phyloP scores from a whole-genome alignment of 108 stramenopile species.

The Nitzschia sp. region DNA sequence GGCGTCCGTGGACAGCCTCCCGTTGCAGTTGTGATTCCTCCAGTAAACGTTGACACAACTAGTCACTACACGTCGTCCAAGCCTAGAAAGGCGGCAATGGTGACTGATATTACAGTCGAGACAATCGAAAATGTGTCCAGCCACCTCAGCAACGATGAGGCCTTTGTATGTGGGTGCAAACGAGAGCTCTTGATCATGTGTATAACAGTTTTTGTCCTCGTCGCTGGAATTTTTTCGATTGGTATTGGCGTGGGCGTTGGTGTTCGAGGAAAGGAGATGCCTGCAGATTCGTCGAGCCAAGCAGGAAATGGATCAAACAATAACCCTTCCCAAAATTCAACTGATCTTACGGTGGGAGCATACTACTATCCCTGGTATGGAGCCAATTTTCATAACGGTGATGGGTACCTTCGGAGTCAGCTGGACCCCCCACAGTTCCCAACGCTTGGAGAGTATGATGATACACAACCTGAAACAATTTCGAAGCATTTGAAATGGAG shows the following conservation, averaged over 20 bases:
- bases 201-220: not conserved
- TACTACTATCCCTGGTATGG: slow-evolving; percentile 64
- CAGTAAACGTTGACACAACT: not conserved
- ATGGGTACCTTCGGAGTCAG: slow-evolving; percentile 39
- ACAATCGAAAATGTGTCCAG: not conserved
- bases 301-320: not conserved
- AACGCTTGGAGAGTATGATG: slow-evolving; percentile 50
- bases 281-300: not conserved
- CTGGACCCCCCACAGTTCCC: slow-evolving; percentile 39
- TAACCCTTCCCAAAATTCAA: not conserved
- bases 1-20: not conserved
- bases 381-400: slow-evolving; percentile 40
- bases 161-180: not conserved
- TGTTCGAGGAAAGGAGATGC: not conserved
- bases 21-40: not conserved
- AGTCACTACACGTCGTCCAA: too few species aligned
- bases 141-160: not conserved
- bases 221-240: slow-evolving; percentile 4
- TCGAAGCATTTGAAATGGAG: slow-evolving; percentile 49
- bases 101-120: not conserved
- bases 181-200: not conserved
- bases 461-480: slow-evolving; percentile 37
- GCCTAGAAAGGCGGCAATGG: too few species aligned
- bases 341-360: slow-evolving; percentile 26
- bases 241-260: slow-evolving; percentile 1